Evolutionary conservation across 805 yeast genomes (phyloP).

Genomic region (Cyberlindnera galapagoensis): DNA sequence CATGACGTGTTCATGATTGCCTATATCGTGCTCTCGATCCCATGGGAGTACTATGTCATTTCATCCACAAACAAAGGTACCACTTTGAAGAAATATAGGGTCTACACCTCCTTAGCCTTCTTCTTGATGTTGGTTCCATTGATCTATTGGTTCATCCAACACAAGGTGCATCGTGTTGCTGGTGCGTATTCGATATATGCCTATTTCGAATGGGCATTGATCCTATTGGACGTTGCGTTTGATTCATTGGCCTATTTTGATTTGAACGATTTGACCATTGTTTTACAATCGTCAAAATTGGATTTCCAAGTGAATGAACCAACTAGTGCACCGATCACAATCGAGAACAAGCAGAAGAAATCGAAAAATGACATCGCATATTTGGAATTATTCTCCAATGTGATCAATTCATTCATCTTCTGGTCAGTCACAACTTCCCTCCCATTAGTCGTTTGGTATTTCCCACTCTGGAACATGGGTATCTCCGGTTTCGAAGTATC

Average conservation of each 20-base stretch:
- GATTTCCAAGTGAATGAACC: conserved; percentile 16
- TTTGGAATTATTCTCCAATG: conserved; percentile 36
- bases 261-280: conserved; percentile 54
- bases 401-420: conserved; percentile 65
- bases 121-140: conserved; percentile 74
- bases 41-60: conserved; percentile 75
- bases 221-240: conserved; percentile 75
- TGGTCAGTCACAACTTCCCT: conserved; percentile 84
- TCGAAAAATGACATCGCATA: conserved; percentile 22
- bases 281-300: conserved; percentile 16
- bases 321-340: not conserved
- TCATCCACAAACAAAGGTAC: conserved; percentile 42
- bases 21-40: conserved; percentile 82
- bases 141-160: conserved; percentile 85
- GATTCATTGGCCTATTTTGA: conserved; percentile 76
- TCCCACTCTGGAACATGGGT: conserved; percentile 98
- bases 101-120: conserved; percentile 50
- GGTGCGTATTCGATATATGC: conserved; percentile 98
- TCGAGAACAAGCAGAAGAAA: conserved; percentile 16
- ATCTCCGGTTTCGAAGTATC: conserved; percentile 89
- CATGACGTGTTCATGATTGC: conserved; percentile 95
- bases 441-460: conserved; percentile 88
- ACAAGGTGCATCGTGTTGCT: conserved; percentile 75
- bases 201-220: conserved; percentile 89
- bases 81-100: conserved; percentile 46